Percentiles rank a stretch among this genome's conserved stretches.
These are phyloP conservation scores for Aspergillus sclerotialis DNA, from an alignment of 2,329 filamentous ascomycete genomes.

Conservation along the genomic window DNA sequence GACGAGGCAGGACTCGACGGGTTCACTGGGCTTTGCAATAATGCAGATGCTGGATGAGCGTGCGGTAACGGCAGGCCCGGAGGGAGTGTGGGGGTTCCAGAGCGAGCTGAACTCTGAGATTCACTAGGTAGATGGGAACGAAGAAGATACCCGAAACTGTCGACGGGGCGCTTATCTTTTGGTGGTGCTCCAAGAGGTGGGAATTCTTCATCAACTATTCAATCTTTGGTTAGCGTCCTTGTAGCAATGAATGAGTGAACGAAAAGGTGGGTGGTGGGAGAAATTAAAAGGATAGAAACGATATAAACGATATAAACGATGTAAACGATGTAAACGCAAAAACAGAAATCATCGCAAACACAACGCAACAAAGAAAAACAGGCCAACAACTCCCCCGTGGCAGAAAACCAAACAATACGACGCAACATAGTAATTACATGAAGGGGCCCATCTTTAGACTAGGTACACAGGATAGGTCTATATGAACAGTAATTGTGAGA, in stretches of 20 bases:
- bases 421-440: constrained; percentile 29
- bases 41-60: constrained; percentile 28
- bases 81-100: constrained; percentile 33
- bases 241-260: constrained; percentile 4
- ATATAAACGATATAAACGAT: constrained; percentile 4
- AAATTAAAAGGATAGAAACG: constrained; percentile 8
- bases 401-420: constrained; percentile 21
- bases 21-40: constrained; percentile 24
- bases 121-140: constrained; percentile 28
- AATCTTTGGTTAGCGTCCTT: constrained; percentile 21
- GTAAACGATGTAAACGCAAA: not conserved
- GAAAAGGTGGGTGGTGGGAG: constrained; percentile 7
- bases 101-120: constrained; percentile 21
- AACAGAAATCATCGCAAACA: constrained; percentile 5
- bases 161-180: constrained; percentile 29
- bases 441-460: constrained; percentile 16
- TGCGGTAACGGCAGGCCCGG: constrained; percentile 37
- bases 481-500: constrained; percentile 39
- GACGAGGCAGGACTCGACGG: constrained; percentile 25
- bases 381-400: constrained; percentile 11
- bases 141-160: constrained; percentile 29
- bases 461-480: constrained; percentile 30
- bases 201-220: constrained; percentile 41
- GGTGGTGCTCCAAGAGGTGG: constrained; percentile 35
- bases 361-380: constrained; percentile 5